Conservation (phyloP, 371 early-diverging fungal genomes). For the Mucor indicus region DNA sequence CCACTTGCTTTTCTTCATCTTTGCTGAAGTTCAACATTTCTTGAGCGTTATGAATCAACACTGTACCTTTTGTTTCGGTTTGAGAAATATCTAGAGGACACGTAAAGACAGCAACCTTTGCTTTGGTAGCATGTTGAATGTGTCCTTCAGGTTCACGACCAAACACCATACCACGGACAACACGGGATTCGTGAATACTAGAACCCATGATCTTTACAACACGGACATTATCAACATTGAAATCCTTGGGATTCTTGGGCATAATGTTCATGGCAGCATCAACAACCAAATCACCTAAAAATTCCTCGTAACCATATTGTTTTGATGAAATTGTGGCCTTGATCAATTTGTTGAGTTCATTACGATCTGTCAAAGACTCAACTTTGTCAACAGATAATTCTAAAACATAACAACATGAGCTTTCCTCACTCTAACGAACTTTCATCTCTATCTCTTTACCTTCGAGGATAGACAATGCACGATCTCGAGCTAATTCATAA, state of each 20-base stretch:
- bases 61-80: conserved; percentile 99
- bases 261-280: conserved; percentile 88
- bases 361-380: conserved; percentile 46
- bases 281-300: conserved; percentile 78
- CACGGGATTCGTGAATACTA: conserved; percentile 86
- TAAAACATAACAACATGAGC: conserved; percentile 22
- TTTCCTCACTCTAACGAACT: too few species aligned
- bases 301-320: conserved; percentile 93
- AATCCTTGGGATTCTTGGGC: conserved; percentile 83
- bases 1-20: conserved; percentile 86
- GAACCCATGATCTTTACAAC: conserved; percentile 98
- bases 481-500: conserved; percentile 85
- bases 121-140: conserved; percentile 68
- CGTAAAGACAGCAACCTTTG: conserved; percentile 96
- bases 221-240: conserved; percentile 95
- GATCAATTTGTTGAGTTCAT: conserved; percentile 72
- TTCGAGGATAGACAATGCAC: conserved; percentile 80
- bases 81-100: conserved; percentile 94
- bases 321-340: conserved; percentile 83
- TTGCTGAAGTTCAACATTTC: conserved; percentile 97
- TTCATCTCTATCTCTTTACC: too few species aligned
- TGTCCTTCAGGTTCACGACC: conserved; percentile 91
- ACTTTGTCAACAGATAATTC: conserved; percentile 71
- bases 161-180: conserved; percentile 98
- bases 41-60: conserved; percentile 94